Base-by-base conservation (phyloP, 1,284 basidiomycete genomes). In the Rhodotorula sp. region DNA sequence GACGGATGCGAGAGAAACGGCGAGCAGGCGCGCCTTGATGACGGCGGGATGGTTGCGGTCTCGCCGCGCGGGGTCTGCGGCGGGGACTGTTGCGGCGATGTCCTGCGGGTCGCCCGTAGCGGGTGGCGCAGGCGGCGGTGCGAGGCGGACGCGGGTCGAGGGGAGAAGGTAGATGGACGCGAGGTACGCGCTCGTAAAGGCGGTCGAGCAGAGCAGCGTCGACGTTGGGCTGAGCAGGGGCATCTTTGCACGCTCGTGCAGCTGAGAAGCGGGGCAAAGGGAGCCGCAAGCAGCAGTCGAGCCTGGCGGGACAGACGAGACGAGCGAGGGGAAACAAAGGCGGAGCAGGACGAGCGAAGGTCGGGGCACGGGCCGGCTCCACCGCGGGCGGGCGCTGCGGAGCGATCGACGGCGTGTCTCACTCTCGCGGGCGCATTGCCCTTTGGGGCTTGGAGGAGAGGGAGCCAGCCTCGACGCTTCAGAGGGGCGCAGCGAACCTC, bases 11-110 rank as follows among this genome's bases (percentile, higher is more conserved):
- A 86, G 54, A 39, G 83, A 83, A 22, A 87, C 90, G 19, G 88
- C 87, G 12, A 83, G 70, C 50, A 92, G 80, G 57, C 91, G 84
- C 8, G 89, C 88, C 29, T 85, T 85, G 65, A 93, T 91, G 27
- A 93, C 89, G 48, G 85, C 84, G 1, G 90, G 87, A 74, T 91
- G 88, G 78, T 93, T 88, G 74, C 91, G 84, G 86, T 88, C 46
- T 86, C 84, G 70, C 85, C 85, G 66, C 55, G 7, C 15, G 59
- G 50, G 50, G 5, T 27, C 48, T 22, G n/a, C 21, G 65, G 64
- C 32, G 19, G 61, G 51, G 15, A 53, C 22, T 15, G 48, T n/a
- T 7, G 55, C 36, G 1, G 48, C 48, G 61, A 64, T 44, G 50
- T 66, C 62, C 3, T 41, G 37, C 37, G 61, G 61, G 3, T 53